Base-by-base conservation (phyloP, 2,329 filamentous ascomycete genomes). In the Periglandula ipomoeae region DNA sequence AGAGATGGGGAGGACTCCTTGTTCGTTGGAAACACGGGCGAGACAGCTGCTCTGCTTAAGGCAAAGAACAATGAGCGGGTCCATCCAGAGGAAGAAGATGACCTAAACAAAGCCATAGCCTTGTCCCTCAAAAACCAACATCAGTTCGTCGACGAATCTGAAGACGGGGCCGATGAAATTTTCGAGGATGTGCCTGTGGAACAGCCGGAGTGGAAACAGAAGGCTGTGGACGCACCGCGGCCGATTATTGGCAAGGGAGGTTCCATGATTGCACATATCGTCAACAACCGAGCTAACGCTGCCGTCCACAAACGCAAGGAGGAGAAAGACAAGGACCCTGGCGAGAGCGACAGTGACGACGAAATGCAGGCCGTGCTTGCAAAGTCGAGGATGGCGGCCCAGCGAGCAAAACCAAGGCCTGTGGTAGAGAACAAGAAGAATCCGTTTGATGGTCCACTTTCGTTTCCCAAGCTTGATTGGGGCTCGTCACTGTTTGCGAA, bases 391-490 rank as follows among this genome's bases (percentile, higher is more conserved):
- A 79, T 76, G 55, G 44, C 24, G 17, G 59, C 74, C 50, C 79
- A 81, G 60, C 74, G 74, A 37, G 55, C 63, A 3, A 61, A 64
- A 38, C 63, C 64, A 17, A 69, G 65, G 38, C 63, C 64, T 2
- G 59, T 69, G 3, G 59, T 66, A n/a, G 63, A 74, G 9, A 81
- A 79, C 44, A 71, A 76, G 32, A 79, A 78, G 55, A 80, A 81
- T 56, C 73, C 79, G 0, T 81, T 95, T 59, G 79, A 80, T 55
- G 91, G 91, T 0, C 89, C 90, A 0, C 66, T 98, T 5, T 93
- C 93, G 0, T 98, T 98, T 59, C 89, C 95, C 57, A 91, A 89
- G 60, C 74, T 95, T 1, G 81, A 85, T 40, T 82, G 78, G 73
- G 82, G 79, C 46, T 83, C 79, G 2, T 76, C 74, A 1, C 70